Base-by-base conservation (phyloP, 768 basidiomycete genomes). In the Naganishia vaughanmartiniae region DNA sequence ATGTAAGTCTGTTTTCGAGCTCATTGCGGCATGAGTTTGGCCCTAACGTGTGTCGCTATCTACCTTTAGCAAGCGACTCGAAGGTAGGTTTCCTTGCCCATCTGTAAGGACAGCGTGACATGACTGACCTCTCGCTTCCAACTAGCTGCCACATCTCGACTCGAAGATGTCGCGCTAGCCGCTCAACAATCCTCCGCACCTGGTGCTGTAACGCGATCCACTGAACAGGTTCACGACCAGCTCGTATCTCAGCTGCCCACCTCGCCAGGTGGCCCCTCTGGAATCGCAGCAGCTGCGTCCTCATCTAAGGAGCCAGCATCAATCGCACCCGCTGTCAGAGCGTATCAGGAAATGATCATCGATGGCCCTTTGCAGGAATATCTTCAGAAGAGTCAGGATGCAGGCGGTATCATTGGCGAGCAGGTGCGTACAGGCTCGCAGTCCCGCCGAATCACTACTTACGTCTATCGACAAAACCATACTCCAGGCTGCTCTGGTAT, bases 131-230 rank as follows among this genome's bases (percentile, higher is more conserved):
- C n/a, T n/a, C n/a, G 71, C 46, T 66, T 45, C 55, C 45, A 93
- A 63, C 90, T 94, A 84, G 96, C 96, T 30, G 91, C 93, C 11
- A 93, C 92, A 7, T 91, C 90, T 54, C 87, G 96, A 39, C 87
- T 99, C 42, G 96, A 99, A 82, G 96, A 99, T 78, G 84, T 93
- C 71, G 89, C 89, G 45, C 84, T 85, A 48, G 83, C 86, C 33
- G 57, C 71, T 28, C 66, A 67, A 12, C 56, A 58, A 24, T 39
- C 55, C 17, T 56, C 71, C n/a, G 75, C 77, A 74, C 81, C 78
- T 17, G 74, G 76, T n/a, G 57, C 74, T 58, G 70, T 73, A 58
- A 53, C 77, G 24, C 73, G 74, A 17, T 66, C 72, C 45, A 76
- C 73, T 69, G 73, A 68, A 55, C 77, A 68, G 73, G 75, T 74